Evolutionary conservation across 257 asterid species (phyloP).

Genomic region (Petunia secreta): DNA sequence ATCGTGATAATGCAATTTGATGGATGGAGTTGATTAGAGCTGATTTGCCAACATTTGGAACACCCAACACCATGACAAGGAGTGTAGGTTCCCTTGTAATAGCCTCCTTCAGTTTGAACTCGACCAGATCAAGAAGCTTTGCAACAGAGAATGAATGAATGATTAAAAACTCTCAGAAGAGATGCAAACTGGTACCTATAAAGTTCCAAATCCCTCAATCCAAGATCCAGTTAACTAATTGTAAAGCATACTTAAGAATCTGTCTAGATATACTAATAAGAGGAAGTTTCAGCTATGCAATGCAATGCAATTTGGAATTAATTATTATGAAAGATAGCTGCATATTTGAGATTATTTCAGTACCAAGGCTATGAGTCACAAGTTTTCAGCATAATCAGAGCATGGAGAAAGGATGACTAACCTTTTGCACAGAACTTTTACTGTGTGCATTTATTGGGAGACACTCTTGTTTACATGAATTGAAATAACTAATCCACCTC

Average conservation of each 20-base stretch:
- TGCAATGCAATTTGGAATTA: not conserved
- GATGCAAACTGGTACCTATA: constrained; percentile 12
- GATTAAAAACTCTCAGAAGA: constrained; percentile 26
- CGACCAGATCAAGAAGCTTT: constrained; percentile 94
- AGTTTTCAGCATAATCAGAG: not conserved
- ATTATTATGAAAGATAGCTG: not conserved
- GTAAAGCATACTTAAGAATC: not conserved
- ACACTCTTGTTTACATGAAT: constrained; percentile 76
- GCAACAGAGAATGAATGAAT: constrained; percentile 28
- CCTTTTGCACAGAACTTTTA: constrained; percentile 85
- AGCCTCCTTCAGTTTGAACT: constrained; percentile 81
- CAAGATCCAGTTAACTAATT: not conserved
- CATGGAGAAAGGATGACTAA: constrained; percentile 38
- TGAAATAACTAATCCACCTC: constrained; percentile 75
- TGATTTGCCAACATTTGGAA: constrained; percentile 97
- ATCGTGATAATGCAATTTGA: constrained; percentile 77
- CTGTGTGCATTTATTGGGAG: constrained; percentile 89
- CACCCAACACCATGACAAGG: constrained; percentile 94
- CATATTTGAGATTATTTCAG: not conserved
- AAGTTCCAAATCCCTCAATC: not conserved
- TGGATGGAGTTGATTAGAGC: constrained; percentile 86
- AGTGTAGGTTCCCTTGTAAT: constrained; percentile 90
- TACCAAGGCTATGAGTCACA: not conserved
- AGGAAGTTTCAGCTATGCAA: not conserved
- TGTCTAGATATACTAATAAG: not conserved